Conservation (phyloP, 2,329 filamentous ascomycete species). For the Tolypocladium tundrense region DNA sequence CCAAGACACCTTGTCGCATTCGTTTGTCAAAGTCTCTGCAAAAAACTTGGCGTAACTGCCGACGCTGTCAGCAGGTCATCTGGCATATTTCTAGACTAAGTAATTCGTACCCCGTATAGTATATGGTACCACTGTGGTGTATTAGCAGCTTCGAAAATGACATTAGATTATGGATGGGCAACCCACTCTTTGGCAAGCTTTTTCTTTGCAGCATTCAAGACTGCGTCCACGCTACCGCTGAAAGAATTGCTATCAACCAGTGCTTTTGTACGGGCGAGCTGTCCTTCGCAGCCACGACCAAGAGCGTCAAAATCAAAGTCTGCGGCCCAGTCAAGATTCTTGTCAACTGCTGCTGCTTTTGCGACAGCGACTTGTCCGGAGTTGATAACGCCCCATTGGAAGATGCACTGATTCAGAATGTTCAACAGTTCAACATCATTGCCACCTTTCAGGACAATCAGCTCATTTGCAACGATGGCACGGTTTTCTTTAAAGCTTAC, state of each 20-base stretch:
- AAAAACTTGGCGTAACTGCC: neutral
- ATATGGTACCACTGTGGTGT: neutral
- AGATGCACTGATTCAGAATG: neutral
- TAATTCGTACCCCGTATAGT: neutral
- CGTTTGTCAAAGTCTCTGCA: neutral
- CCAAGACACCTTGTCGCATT: neutral
- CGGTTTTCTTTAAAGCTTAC: neutral
- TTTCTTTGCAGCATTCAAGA: neutral
- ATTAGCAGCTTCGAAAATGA: too few species aligned
- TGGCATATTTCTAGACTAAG: too few species aligned
- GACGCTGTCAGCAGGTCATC: too few species aligned
- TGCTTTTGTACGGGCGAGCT: neutral
- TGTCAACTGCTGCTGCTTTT: neutral
- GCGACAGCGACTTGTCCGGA: neutral
- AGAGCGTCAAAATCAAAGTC: neutral
- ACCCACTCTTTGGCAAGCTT: neutral
- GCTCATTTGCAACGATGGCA: too few species aligned
- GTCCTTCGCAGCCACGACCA: neutral
- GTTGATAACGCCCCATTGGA: neutral
- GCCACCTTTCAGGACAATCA: neutral
- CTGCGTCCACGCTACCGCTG: neutral
- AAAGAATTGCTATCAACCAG: neutral
- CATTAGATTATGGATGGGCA: too few species aligned
- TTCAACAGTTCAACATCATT: neutral
- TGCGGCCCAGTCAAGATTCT: neutral